These are phyloP conservation scores for Monilinia laxa DNA, from an alignment of 2,329 filamentous ascomycete species.

Conservation along the genomic window DNA sequence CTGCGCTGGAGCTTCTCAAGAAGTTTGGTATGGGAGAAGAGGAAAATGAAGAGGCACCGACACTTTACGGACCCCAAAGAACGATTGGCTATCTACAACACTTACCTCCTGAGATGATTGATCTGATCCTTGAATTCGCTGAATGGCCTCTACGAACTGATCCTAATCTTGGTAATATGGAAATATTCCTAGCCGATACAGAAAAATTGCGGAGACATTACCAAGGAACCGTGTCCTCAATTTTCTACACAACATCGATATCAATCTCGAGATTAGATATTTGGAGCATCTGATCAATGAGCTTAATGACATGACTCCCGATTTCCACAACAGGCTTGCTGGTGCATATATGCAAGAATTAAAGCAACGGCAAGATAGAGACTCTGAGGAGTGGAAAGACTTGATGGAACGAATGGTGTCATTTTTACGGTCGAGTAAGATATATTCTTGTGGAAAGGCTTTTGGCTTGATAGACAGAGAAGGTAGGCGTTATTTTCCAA, in stretches of 20 bases:
- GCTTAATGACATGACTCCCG: constrained; percentile 77
- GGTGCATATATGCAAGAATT: constrained; percentile 63
- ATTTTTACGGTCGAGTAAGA: constrained; percentile 72
- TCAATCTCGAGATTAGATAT: constrained; percentile 73
- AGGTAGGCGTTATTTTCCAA: constrained; percentile 51
- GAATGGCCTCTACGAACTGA: constrained; percentile 79
- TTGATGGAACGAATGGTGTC: constrained; percentile 66
- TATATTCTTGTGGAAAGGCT: constrained; percentile 78
- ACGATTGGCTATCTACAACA: constrained; percentile 90
- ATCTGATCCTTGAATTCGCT: constrained; percentile 87
- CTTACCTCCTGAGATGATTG: constrained; percentile 81
- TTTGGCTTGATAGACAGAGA: constrained; percentile 77
- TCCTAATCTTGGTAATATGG: constrained; percentile 78
- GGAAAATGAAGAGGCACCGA: constrained; percentile 51
- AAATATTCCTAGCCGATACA: constrained; percentile 88
- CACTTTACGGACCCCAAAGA: constrained; percentile 74
- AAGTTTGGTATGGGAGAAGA: constrained; percentile 69
- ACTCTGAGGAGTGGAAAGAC: constrained; percentile 52
- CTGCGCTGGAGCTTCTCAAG: constrained; percentile 78
- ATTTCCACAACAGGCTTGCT: constrained; percentile 83
- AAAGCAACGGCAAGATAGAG: constrained; percentile 42
- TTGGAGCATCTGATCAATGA: constrained; percentile 89
- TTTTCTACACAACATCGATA: constrained; percentile 71
- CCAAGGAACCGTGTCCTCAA: constrained; percentile 72
- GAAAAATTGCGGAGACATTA: constrained; percentile 90